Evolutionary conservation across 768 basidiomycete genomes (phyloP).

Genomic region (Heimioporus sp.): DNA sequence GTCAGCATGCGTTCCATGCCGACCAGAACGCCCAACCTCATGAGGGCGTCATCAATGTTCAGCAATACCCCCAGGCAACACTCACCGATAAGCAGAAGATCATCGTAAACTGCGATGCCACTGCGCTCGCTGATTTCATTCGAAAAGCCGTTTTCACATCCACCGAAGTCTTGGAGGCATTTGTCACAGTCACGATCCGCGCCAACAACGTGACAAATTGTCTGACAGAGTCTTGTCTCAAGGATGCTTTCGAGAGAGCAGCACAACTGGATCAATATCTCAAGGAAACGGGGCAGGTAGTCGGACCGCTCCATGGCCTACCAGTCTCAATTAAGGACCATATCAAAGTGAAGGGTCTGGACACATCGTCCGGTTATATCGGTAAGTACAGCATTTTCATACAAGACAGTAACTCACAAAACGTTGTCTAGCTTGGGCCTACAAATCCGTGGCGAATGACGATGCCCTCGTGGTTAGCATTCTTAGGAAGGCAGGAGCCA

Average conservation of each 20-base stretch:
- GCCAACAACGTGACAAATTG: conserved; percentile 45
- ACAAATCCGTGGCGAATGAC: conserved; percentile 33
- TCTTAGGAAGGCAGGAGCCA: conserved; percentile 43
- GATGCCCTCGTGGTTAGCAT: conserved; percentile 46
- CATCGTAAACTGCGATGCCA: conserved; percentile 32
- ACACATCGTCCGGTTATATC: conserved; percentile 37
- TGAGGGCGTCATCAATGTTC: conserved; percentile 16
- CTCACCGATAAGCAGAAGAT: conserved; percentile 26
- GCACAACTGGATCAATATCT: conserved; percentile 48
- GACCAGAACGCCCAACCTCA: conserved; percentile 1
- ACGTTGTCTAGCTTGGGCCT: conserved; percentile 37
- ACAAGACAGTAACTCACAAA: conserved; percentile 11
- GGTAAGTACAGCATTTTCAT: conserved; percentile 8
- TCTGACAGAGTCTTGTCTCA: conserved; percentile 57
- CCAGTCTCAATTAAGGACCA: conserved; percentile 49
- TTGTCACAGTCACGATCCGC: conserved; percentile 25
- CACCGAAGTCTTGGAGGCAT: conserved; percentile 25
- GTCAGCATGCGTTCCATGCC: background rate
- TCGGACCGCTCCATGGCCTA: conserved; percentile 46
- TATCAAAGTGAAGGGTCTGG: conserved; percentile 42
- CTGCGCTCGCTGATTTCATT: conserved; percentile 21
- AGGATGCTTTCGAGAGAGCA: conserved; percentile 48
- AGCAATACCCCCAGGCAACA: conserved; percentile 24
- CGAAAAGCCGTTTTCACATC: conserved; percentile 22
- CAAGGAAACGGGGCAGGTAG: conserved; percentile 42